These are phyloP conservation scores for Setaria italica DNA, from an alignment of 202 grass and related monocot genomes.

Conservation along the genomic window DNA sequence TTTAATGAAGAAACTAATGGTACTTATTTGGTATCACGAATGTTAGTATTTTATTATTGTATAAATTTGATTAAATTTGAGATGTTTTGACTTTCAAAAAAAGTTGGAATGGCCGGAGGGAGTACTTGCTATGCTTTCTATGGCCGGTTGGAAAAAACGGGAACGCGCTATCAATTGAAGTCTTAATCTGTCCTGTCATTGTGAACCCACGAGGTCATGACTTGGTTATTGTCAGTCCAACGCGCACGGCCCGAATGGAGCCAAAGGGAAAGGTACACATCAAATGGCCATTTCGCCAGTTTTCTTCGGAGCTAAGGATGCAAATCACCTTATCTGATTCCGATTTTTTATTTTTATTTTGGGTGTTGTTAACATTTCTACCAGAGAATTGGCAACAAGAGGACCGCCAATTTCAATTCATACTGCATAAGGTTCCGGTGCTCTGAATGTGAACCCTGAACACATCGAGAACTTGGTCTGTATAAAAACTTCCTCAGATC, in stretches of 20 bases:
- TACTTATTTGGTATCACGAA: too few species aligned
- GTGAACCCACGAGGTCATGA: slow-evolving; percentile 27
- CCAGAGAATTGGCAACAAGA: background rate
- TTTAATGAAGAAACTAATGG: too few species aligned
- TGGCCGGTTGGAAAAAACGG: background rate
- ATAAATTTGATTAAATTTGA: too few species aligned
- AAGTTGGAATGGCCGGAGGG: too few species aligned
- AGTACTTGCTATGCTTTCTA: background rate
- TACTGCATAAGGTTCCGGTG: background rate
- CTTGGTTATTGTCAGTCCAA: slow-evolving; percentile 17
- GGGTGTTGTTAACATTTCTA: background rate
- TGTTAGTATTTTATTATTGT: too few species aligned
- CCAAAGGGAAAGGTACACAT: background rate
- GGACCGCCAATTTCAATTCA: background rate
- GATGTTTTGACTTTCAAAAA: too few species aligned
- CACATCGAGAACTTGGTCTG: background rate
- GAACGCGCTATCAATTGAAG: background rate
- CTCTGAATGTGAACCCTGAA: background rate
- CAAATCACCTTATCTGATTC: background rate
- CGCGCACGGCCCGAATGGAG: background rate
- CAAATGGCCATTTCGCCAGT: background rate
- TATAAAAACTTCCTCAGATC: slow-evolving; percentile 2
- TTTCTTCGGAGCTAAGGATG: slow-evolving; percentile 51
- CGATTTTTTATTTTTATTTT: background rate
- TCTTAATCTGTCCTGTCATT: background rate